Conservation (phyloP, 768 basidiomycete genomes). For the Collybiopsis luxurians region DNA sequence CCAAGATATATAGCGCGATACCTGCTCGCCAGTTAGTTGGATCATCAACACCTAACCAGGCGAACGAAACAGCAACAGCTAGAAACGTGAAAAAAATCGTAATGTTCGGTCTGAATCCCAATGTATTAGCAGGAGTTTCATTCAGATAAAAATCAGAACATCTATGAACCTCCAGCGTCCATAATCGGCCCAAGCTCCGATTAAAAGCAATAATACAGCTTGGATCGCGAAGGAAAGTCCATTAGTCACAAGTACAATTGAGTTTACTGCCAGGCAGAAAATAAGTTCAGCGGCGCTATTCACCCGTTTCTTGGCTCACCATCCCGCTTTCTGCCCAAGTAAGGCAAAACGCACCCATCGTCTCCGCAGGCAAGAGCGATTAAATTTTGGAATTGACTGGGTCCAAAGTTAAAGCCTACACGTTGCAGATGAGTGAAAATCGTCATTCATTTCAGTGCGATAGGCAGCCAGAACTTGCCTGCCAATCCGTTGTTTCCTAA, state of each 20-base stretch:
- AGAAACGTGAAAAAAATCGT: slow-evolving; percentile 71
- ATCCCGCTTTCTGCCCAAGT: slow-evolving; percentile 58
- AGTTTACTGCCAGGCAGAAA: slow-evolving; percentile 67
- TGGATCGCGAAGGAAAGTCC: slow-evolving; percentile 80
- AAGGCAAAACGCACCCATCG: slow-evolving; percentile 63
- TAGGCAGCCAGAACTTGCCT: neutral
- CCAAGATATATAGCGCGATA: slow-evolving; percentile 60
- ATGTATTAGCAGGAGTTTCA: slow-evolving; percentile 3
- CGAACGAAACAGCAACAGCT: slow-evolving; percentile 68
- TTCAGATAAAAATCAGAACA: neutral
- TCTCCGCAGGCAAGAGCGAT: slow-evolving; percentile 49
- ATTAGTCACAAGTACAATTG: slow-evolving; percentile 76
- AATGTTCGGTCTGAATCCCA: slow-evolving; percentile 60
- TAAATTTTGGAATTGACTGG: slow-evolving; percentile 73
- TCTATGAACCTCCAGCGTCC: slow-evolving; percentile 64
- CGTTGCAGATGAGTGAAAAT: neutral
- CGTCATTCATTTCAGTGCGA: neutral
- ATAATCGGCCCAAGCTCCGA: slow-evolving; percentile 83
- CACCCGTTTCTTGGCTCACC: slow-evolving; percentile 33
- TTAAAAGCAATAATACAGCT: slow-evolving; percentile 57
- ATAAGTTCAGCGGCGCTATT: too few relatives aligned
- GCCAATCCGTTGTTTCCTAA: neutral
- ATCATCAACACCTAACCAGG: slow-evolving; percentile 72
- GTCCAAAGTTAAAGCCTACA: slow-evolving; percentile 59
- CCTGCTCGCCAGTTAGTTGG: slow-evolving; percentile 63